These are phyloP conservation scores for Anthoceros angustus DNA, from an alignment of 225 moss, liverwort and hornwort species.

Conservation along the genomic window DNA sequence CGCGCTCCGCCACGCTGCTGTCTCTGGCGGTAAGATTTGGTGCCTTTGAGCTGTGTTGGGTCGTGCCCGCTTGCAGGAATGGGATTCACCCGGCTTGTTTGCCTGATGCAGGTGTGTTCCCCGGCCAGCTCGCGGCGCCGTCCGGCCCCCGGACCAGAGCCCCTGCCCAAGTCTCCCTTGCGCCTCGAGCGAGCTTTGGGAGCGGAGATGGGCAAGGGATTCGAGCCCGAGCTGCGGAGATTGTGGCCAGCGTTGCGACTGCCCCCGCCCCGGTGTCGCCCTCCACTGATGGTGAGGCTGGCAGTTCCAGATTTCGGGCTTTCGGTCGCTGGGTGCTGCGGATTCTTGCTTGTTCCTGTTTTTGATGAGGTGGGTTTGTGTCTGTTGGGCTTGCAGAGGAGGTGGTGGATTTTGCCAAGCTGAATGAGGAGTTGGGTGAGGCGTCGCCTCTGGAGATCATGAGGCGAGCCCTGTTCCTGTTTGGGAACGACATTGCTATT, in stretches of 20 bases:
- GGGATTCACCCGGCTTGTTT: not conserved
- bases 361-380: not conserved
- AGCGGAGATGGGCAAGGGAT: not conserved
- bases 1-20: not conserved
- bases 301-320: not conserved
- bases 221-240: not conserved
- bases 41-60: not conserved
- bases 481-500: slow-evolving; percentile 69
- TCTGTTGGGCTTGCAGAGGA: not conserved
- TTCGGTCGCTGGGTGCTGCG: not conserved
- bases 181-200: not conserved
- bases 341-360: not conserved
- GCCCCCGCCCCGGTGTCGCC: not conserved
- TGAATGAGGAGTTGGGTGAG: slow-evolving; percentile 35
- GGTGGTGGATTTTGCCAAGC: slow-evolving; percentile 20
- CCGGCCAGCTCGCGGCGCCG: not conserved
- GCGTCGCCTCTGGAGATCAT: slow-evolving; percentile 68
- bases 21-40: not conserved
- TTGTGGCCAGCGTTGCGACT: not conserved
- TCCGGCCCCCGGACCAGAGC: not conserved
- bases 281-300: not conserved
- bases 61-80: not conserved
- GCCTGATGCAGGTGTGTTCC: not conserved
- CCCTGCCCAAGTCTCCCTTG: not conserved
- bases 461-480: slow-evolving; percentile 48